Percentiles rank a stretch among this genome's conserved stretches.
These are phyloP conservation scores for Cardamine resedifolia DNA, from an alignment of 345 rosid genomes.

Conservation along the genomic window DNA sequence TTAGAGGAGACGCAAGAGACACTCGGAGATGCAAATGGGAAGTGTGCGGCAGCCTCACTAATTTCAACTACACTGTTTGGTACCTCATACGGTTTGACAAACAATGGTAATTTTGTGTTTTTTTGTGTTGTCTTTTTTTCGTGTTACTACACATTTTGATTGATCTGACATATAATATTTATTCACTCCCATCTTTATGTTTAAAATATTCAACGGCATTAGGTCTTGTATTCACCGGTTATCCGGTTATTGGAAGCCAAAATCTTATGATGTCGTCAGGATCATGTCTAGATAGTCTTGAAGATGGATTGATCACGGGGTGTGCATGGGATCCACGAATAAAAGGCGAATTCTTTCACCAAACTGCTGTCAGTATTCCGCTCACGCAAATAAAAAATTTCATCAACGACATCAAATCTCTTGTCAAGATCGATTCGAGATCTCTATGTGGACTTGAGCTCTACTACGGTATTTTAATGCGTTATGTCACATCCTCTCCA, in stretches of 20 bases:
- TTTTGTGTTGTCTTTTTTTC: too few species aligned
- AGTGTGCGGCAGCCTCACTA: constrained; percentile 15
- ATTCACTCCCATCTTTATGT: background rate
- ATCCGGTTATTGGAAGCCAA: background rate
- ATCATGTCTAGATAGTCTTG: constrained; percentile 57
- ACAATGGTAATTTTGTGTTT: background rate
- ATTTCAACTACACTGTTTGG: constrained; percentile 1
- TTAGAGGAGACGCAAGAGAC: constrained; percentile 18
- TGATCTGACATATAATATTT: background rate
- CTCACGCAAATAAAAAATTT: constrained; percentile 46
- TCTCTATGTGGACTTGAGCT: constrained; percentile 53
- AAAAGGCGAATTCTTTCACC: constrained; percentile 57
- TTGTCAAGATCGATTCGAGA: constrained; percentile 42
- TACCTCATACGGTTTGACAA: background rate
- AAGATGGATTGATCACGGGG: constrained; percentile 47
- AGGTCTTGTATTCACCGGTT: background rate
- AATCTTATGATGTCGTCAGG: constrained; percentile 50
- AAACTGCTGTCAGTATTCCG: constrained; percentile 47
- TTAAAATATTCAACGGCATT: background rate
- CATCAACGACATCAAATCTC: constrained; percentile 57
- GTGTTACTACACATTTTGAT: background rate
- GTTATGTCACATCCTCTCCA: constrained; percentile 58
- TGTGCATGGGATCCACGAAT: constrained; percentile 65
- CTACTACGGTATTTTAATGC: constrained; percentile 69
- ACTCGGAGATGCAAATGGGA: constrained; percentile 15